Evolutionary conservation across 1,139 yeast species (phyloP).

Genomic region (Kurtzmaniella quercitrusa): DNA sequence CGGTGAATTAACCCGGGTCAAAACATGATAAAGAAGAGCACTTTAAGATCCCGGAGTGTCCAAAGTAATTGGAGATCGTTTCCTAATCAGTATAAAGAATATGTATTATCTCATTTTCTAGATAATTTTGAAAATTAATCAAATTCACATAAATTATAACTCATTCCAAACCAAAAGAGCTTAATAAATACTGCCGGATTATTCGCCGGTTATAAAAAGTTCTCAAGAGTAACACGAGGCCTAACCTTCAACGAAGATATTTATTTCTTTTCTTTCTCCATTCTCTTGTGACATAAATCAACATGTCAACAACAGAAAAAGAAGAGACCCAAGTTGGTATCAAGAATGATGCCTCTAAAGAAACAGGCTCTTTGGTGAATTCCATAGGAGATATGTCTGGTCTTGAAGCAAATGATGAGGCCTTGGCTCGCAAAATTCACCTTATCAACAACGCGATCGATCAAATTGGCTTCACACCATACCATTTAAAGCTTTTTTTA

Average conservation of each 20-base stretch:
- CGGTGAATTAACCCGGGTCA: background rate
- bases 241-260: background rate
- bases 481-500: constrained; percentile 34
- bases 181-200: no score
- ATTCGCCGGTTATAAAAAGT: no score
- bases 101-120: no score
- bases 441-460: constrained; percentile 31
- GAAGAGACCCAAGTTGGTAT: background rate
- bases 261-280: background rate
- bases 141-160: no score
- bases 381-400: constrained; percentile 18
- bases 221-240: background rate
- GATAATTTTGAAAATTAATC: no score
- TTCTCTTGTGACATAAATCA: background rate
- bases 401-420: constrained; percentile 22
- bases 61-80: no score
- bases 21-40: no score
- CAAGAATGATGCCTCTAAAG: background rate
- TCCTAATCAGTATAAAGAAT: no score
- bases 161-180: no score
- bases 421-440: constrained; percentile 23
- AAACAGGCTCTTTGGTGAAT: background rate
- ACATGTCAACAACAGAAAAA: background rate
- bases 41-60: no score
- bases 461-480: constrained; percentile 35